Percentiles rank a stretch among this genome's conserved stretches.
phyloP scores from a whole-genome alignment of 257 asterid genomes.

The Cinchona pubescens region DNA sequence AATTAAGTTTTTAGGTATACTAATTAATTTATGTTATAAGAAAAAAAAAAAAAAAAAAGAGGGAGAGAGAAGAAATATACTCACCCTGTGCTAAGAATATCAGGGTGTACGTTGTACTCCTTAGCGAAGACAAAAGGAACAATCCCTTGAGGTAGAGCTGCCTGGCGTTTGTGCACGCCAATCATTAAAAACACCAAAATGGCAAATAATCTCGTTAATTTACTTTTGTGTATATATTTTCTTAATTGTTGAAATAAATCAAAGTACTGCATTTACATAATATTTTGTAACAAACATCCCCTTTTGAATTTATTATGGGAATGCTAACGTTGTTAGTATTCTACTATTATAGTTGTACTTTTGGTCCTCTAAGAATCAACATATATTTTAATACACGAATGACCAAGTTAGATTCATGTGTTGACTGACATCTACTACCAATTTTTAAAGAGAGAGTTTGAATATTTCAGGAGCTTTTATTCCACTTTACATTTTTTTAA shows the following conservation, averaged over 20 bases:
- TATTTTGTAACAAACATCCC: background rate
- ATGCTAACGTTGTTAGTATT: background rate
- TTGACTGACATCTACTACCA: slow-evolving; percentile 14
- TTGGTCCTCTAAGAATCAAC: background rate
- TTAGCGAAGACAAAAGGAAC: slow-evolving; percentile 53
- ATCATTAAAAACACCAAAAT: slow-evolving; percentile 2
- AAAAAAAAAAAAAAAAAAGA: too few relatives aligned
- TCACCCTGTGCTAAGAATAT: slow-evolving; percentile 48
- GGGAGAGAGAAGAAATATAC: background rate
- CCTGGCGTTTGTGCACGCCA: slow-evolving; percentile 23
- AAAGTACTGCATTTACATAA: background rate
- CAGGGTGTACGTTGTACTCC: slow-evolving; percentile 51
- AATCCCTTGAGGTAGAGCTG: slow-evolving; percentile 54
- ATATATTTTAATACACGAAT: background rate
- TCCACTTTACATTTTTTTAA: too few relatives aligned
- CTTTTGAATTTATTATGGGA: background rate
- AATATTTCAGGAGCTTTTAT: too few relatives aligned
- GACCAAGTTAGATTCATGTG: slow-evolving; percentile 25
- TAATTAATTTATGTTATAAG: too few relatives aligned
- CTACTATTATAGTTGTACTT: background rate
- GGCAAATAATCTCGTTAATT: background rate
- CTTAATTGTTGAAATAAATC: background rate
- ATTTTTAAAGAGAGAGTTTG: background rate
- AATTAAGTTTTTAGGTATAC: background rate
- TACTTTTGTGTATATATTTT: background rate